These are phyloP conservation scores for Leonotis leonurus DNA, from an alignment of 257 asterid species.

Conservation along the genomic window DNA sequence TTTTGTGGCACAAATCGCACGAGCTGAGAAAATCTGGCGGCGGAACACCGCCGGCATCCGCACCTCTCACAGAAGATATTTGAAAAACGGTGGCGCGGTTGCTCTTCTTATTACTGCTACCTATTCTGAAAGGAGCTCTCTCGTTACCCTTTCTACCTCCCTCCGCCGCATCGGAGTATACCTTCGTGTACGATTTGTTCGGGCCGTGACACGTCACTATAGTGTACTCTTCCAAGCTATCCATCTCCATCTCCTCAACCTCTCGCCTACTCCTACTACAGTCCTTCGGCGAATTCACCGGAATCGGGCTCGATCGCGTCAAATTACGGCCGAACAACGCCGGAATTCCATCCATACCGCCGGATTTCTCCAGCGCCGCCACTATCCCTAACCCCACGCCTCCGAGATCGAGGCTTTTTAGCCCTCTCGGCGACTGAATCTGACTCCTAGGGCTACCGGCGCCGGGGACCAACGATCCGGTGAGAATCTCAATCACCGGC, in stretches of 20 bases:
- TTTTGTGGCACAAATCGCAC: slow-evolving; percentile 62
- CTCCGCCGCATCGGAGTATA: slow-evolving; percentile 35
- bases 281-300: slow-evolving; percentile 33
- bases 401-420: slow-evolving; percentile 46
- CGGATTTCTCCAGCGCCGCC: slow-evolving; percentile 66
- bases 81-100: slow-evolving; percentile 41
- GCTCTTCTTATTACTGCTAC: slow-evolving; percentile 9
- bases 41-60: slow-evolving; percentile 30
- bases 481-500: slow-evolving; percentile 49
- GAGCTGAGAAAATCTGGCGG: slow-evolving; percentile 59
- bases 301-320: slow-evolving; percentile 56
- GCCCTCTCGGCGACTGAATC: slow-evolving; percentile 48
- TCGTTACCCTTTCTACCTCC: slow-evolving; percentile 15
- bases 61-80: slow-evolving; percentile 49
- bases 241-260: slow-evolving; percentile 26
- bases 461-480: slow-evolving; percentile 38
- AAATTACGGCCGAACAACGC: slow-evolving; percentile 36
- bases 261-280: background rate
- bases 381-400: slow-evolving; percentile 85
- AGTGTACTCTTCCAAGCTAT: slow-evolving; percentile 58
- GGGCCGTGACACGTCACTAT: slow-evolving; percentile 60
- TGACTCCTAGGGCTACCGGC: slow-evolving; percentile 43
- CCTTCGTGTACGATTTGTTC: slow-evolving; percentile 43
- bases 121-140: slow-evolving; percentile 21
- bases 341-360: slow-evolving; percentile 19